Percentiles rank a stretch among this genome's conserved stretches.
phyloP scores from a whole-genome alignment of 148 eudicot genomes.

The Spergularia marina region DNA sequence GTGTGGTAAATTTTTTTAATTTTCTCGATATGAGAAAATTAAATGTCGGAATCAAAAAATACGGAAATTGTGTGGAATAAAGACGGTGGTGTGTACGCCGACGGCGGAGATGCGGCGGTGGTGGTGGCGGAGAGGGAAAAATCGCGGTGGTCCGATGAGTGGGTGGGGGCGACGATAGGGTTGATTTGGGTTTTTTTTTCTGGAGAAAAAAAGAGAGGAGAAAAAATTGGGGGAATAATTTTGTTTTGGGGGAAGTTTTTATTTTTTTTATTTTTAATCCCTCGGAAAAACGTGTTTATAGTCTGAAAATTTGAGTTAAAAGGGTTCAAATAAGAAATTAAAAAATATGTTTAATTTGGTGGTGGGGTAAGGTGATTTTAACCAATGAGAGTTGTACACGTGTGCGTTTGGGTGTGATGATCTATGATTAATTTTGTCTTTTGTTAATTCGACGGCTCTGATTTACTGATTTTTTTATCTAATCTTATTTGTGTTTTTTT shows the following conservation, averaged over 20 bases:
- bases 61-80: not conserved
- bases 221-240: conserved; percentile 4
- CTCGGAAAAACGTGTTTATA: not conserved
- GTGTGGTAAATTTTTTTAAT: not conserved
- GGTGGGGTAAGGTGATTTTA: not conserved
- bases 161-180: conserved; percentile 37
- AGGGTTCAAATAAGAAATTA: too few species aligned
- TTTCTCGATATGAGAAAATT: not conserved
- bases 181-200: conserved; percentile 36
- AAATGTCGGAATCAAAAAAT: not conserved
- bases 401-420: not conserved
- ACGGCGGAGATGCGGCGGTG: conserved; percentile 18
- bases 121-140: conserved; percentile 17
- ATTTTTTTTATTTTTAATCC: not conserved
- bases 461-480: not conserved
- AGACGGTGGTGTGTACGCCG: not conserved
- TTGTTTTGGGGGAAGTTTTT: not conserved
- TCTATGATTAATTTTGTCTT: not conserved
- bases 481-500: not conserved
- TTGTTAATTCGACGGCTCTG: not conserved
- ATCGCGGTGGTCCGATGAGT: conserved; percentile 18
- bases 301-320: not conserved
- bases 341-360: not conserved
- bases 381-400: conserved; percentile 1
- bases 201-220: conserved; percentile 18